Conservation (phyloP, 148 eudicot species). For the Camellia sinensis region DNA sequence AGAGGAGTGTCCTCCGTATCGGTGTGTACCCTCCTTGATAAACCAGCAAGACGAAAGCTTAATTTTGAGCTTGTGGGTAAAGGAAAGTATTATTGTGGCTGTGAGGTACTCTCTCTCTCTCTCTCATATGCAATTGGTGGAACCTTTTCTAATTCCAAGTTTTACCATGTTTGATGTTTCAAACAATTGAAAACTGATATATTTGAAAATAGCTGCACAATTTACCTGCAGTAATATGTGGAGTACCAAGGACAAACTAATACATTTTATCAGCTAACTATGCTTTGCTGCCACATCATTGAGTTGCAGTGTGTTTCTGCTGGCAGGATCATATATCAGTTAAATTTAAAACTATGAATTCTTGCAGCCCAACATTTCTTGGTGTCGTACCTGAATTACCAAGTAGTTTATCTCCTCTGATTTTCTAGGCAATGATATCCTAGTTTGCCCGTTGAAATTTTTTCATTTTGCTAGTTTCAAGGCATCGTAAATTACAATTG, state of each 20-base stretch:
- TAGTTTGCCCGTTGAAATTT: not conserved
- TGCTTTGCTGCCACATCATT: not conserved
- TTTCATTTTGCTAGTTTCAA: not conserved
- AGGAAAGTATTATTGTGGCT: slow-evolving; percentile 78
- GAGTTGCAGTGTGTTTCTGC: not conserved
- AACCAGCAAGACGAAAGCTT: slow-evolving; percentile 61
- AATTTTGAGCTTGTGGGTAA: slow-evolving; percentile 59
- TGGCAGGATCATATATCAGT: too few relatives aligned
- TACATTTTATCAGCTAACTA: not conserved
- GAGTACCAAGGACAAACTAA: too few relatives aligned
- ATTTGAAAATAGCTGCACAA: too few relatives aligned
- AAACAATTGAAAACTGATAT: too few relatives aligned
- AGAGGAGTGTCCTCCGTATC: slow-evolving; percentile 81
- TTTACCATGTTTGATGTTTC: too few relatives aligned
- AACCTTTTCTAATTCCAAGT: too few relatives aligned
- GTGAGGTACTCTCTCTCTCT: slow-evolving; percentile 49
- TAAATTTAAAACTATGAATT: too few relatives aligned
- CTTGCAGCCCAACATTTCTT: too few relatives aligned
- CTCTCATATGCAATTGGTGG: too few relatives aligned
- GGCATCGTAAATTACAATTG: not conserved
- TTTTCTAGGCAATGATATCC: not conserved
- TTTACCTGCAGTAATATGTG: too few relatives aligned
- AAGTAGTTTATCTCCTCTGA: not conserved
- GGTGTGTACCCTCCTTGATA: slow-evolving; percentile 84
- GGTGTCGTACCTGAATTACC: not conserved